Conservation (phyloP, 2,329 filamentous ascomycete genomes). For the Ampelomyces quisqualis region DNA sequence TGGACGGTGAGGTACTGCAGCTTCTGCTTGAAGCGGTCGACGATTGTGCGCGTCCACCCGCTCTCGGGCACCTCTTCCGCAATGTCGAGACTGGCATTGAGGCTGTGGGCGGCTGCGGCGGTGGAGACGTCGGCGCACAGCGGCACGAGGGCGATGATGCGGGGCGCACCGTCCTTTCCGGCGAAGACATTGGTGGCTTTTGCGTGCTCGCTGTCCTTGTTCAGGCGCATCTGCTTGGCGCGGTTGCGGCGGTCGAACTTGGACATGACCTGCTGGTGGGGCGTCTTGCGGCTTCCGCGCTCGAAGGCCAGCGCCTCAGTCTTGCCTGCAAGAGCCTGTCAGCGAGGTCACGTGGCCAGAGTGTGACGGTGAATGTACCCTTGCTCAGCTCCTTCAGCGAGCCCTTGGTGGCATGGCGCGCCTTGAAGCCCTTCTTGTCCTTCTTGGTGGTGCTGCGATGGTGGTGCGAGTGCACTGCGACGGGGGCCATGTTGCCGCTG, state of each 20-base stretch:
- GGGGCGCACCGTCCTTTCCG: slow-evolving; percentile 82
- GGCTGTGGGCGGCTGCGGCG: slow-evolving; percentile 63
- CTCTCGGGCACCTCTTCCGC: slow-evolving; percentile 63
- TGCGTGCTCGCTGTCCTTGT: slow-evolving; percentile 80
- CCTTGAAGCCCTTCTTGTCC: slow-evolving; percentile 88
- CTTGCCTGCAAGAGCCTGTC: slow-evolving; percentile 62
- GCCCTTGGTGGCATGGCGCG: slow-evolving; percentile 84
- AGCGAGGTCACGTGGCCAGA: slow-evolving; percentile 3
- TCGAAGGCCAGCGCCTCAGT: slow-evolving; percentile 63
- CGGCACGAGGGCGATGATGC: slow-evolving; percentile 85
- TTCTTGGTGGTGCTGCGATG: slow-evolving; percentile 92
- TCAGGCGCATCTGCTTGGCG: slow-evolving; percentile 81
- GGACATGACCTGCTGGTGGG: slow-evolving; percentile 95
- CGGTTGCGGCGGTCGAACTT: slow-evolving; percentile 95
- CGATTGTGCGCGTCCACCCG: slow-evolving; percentile 62
- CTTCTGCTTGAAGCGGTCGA: slow-evolving; percentile 94
- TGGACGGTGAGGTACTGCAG: slow-evolving; percentile 78
- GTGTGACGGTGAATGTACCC: slow-evolving; percentile 53
- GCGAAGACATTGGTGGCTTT: slow-evolving; percentile 78
- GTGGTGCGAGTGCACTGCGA: slow-evolving; percentile 66
- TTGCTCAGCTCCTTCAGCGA: slow-evolving; percentile 82
- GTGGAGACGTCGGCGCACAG: slow-evolving; percentile 73
- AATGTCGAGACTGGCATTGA: slow-evolving; percentile 81
- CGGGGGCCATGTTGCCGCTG: slow-evolving; percentile 66
- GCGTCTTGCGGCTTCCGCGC: slow-evolving; percentile 75